Percentiles rank a stretch among this genome's conserved stretches.
phyloP scores from a whole-genome alignment of 306 rosid genomes.

The Prunus padus region DNA sequence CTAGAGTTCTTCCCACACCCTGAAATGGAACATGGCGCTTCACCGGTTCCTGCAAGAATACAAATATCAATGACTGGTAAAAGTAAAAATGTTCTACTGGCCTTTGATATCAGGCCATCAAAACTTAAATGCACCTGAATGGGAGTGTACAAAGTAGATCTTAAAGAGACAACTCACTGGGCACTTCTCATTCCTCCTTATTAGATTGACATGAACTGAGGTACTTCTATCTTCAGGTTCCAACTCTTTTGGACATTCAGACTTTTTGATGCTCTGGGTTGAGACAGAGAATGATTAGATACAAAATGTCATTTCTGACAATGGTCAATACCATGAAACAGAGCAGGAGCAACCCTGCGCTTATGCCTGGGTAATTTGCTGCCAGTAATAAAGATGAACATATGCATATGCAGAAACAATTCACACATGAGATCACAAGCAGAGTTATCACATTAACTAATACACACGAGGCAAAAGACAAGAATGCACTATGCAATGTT shows the following conservation, averaged over 20 bases:
- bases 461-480: not conserved
- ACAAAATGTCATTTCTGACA: not conserved
- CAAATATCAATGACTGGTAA: not conserved
- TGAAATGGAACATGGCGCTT: slow-evolving; percentile 64
- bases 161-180: slow-evolving; percentile 60
- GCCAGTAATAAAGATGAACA: not conserved
- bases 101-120: not conserved
- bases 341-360: not conserved
- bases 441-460: not conserved
- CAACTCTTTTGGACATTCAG: slow-evolving; percentile 93
- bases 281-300: slow-evolving; percentile 20
- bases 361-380: not conserved
- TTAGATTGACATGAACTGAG: slow-evolving; percentile 82
- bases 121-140: not conserved
- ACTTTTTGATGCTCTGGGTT: slow-evolving; percentile 81
- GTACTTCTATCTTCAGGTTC: slow-evolving; percentile 83
- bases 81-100: not conserved
- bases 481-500: not conserved
- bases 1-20: slow-evolving; percentile 94
- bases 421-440: not conserved
- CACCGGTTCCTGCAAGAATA: slow-evolving; percentile 67
- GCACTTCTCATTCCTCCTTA: slow-evolving; percentile 72
- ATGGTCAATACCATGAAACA: slow-evolving; percentile 1
- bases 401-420: too few species aligned
- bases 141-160: not conserved